These are phyloP conservation scores for Pseudocercospora fuligena DNA, from an alignment of 2,329 filamentous ascomycete genomes.

Conservation along the genomic window DNA sequence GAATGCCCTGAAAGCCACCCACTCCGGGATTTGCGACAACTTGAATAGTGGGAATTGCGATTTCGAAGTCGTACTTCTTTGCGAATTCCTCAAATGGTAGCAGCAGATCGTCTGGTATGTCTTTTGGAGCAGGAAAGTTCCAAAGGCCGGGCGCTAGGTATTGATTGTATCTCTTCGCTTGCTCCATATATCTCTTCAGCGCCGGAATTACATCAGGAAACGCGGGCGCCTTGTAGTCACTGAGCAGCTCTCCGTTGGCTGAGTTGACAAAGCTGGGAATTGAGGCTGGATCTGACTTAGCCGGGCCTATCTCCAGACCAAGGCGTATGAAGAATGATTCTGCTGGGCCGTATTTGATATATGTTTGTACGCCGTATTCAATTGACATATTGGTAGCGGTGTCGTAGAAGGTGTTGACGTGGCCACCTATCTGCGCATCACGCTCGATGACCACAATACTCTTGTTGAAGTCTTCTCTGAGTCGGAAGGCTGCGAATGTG, in stretches of 20 bases:
- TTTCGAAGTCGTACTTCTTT: slow-evolving; percentile 16
- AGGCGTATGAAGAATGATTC: slow-evolving; percentile 11
- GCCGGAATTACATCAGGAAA: slow-evolving; percentile 6
- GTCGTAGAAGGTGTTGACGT: slow-evolving; percentile 15
- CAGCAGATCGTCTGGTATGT: slow-evolving; percentile 17
- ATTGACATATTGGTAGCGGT: background rate
- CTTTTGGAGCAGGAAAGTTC: slow-evolving; percentile 13
- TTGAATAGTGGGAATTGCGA: slow-evolving; percentile 1
- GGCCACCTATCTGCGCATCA: slow-evolving; percentile 13
- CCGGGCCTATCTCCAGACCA: background rate
- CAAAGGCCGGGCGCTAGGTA: slow-evolving; percentile 20
- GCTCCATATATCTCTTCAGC: background rate
- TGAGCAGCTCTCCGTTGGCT: slow-evolving; percentile 5
- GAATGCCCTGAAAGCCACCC: slow-evolving; percentile 13
- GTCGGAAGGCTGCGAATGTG: slow-evolving; percentile 26
- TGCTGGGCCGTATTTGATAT: slow-evolving; percentile 14
- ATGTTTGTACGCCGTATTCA: slow-evolving; percentile 20
- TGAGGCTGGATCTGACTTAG: background rate
- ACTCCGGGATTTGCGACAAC: slow-evolving; percentile 11
- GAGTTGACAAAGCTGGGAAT: slow-evolving; percentile 10
- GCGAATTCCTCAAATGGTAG: slow-evolving; percentile 17
- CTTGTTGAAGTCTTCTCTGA: slow-evolving; percentile 22
- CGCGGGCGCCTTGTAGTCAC: slow-evolving; percentile 1
- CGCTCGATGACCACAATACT: slow-evolving; percentile 24
- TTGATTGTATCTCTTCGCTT: slow-evolving; percentile 14